Conservation (phyloP, 2,329 filamentous ascomycete species). For the Colletotrichum tamarilloi region DNA sequence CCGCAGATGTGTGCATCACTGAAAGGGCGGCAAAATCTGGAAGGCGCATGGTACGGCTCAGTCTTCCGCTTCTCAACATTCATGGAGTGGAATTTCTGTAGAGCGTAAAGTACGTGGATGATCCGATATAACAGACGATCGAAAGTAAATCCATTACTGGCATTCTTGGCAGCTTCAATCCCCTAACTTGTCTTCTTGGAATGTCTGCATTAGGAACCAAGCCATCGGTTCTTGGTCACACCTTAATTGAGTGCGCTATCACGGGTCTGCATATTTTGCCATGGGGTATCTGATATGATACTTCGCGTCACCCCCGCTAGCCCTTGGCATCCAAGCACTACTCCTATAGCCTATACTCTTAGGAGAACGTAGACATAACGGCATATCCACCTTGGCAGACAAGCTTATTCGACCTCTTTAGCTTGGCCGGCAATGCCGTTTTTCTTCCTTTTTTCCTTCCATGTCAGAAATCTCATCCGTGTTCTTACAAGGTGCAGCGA, state of each 20-base stretch:
- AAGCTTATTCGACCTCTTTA: constrained; percentile 9
- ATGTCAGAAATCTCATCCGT: no score
- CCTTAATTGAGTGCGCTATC: background rate
- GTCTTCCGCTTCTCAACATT: no score
- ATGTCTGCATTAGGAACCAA: constrained; percentile 2
- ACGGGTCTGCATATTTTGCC: background rate
- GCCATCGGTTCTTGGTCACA: background rate
- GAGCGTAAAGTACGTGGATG: no score
- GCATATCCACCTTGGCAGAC: constrained; percentile 3
- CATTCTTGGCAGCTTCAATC: background rate
- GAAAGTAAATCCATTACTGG: background rate
- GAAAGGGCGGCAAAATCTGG: no score
- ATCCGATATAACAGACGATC: background rate
- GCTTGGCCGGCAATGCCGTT: background rate
- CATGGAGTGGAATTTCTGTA: no score
- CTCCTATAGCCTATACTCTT: background rate
- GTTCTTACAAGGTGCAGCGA: no score
- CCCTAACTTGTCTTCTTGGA: background rate
- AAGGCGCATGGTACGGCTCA: no score
- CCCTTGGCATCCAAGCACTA: constrained; percentile 6
- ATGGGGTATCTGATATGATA: background rate
- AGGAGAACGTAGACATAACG: background rate
- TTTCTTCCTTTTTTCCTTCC: background rate
- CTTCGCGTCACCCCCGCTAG: background rate
- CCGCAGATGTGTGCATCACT: no score